A percentile compares a stretch with the other conserved stretches of the same genome.
Conservation (phyloP, 768 basidiomycete genomes). For the Punctularia strigosozonata region DNA sequence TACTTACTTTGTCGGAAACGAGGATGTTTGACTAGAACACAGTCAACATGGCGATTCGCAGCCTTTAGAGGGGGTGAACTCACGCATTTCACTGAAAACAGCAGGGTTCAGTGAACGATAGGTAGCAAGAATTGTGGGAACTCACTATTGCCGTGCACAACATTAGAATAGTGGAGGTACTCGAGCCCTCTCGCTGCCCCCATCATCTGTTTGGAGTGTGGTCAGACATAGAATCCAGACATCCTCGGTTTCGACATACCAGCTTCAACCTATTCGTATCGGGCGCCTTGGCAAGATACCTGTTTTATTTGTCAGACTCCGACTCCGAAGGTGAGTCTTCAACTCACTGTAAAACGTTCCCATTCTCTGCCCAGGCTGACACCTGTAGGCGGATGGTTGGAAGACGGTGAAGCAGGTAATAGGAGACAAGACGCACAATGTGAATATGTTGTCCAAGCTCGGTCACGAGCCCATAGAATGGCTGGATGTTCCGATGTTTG, state of each 20-base stretch:
- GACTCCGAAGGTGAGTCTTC: conserved; percentile 18
- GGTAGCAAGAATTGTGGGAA: conserved; percentile 4
- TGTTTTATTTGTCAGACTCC: too few relatives aligned
- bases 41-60: conserved; percentile 1
- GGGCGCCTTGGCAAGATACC: too few relatives aligned
- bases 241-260: conserved; percentile 18
- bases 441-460: conserved; percentile 38
- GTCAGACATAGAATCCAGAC: background rate
- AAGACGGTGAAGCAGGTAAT: conserved; percentile 1
- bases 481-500: conserved; percentile 36
- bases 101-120: conserved; percentile 3
- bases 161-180: conserved; percentile 38
- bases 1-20: conserved; percentile 34
- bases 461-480: conserved; percentile 47
- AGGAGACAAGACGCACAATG: conserved; percentile 25
- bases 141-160: conserved; percentile 54
- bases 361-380: conserved; percentile 51
- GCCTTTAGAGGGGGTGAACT: conserved; percentile 13
- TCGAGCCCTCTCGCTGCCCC: conserved; percentile 46
- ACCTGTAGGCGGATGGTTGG: conserved; percentile 23
- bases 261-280: conserved; percentile 28
- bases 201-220: conserved; percentile 22
- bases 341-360: conserved; percentile 43
- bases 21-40: conserved; percentile 41
- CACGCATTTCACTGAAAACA: conserved; percentile 47